A percentile compares a stretch with the other conserved stretches of the same genome.
These are phyloP conservation scores for Beauveria australis DNA, from an alignment of 2,329 filamentous ascomycete genomes.

Conservation along the genomic window DNA sequence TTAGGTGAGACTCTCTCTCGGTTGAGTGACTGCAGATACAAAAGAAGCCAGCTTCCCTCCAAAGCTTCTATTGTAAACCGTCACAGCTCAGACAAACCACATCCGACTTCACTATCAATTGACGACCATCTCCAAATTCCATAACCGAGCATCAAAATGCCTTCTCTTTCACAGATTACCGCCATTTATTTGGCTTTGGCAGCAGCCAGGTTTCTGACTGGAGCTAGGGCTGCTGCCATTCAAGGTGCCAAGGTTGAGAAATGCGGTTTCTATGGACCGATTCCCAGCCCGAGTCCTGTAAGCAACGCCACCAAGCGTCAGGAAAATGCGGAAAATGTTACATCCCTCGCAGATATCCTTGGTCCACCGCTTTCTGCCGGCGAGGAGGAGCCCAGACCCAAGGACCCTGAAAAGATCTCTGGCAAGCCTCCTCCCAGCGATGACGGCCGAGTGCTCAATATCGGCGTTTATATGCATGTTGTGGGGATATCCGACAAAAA, in stretches of 20 bases:
- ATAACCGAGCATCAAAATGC: background rate
- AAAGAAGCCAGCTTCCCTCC: background rate
- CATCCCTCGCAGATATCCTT: background rate
- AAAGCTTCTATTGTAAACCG: background rate
- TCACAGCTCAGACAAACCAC: background rate
- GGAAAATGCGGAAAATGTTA: background rate
- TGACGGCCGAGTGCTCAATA: background rate
- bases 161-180: background rate
- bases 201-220: background rate
- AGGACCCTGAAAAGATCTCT: background rate
- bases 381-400: background rate
- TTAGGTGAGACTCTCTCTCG: background rate
- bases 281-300: background rate
- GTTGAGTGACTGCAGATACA: background rate
- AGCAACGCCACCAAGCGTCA: background rate
- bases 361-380: background rate
- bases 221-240: background rate
- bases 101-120: background rate
- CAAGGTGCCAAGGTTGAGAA: background rate
- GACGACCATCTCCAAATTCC: too few species aligned
- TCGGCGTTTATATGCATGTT: background rate
- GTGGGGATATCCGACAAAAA: background rate
- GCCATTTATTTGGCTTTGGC: background rate
- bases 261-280: background rate
- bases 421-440: background rate